Percentiles rank a stretch among this genome's conserved stretches.
Evolutionary conservation across 73 alveolate species (phyloP).

Genomic region (Effrenium voratum): DNA sequence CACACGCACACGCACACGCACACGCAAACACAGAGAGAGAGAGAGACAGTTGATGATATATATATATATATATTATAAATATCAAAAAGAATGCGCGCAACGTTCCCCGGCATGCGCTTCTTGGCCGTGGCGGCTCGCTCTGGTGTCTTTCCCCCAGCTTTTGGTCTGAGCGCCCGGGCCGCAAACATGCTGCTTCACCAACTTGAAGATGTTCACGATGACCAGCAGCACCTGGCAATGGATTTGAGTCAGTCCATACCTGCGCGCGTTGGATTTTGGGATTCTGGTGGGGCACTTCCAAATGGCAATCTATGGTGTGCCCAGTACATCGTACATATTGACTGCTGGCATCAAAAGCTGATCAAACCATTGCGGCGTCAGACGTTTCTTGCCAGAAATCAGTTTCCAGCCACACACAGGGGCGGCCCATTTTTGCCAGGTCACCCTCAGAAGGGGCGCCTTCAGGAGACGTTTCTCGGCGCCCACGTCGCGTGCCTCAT

Average conservation of each 20-base stretch:
- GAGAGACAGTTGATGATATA: too few relatives aligned
- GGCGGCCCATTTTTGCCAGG: too few relatives aligned
- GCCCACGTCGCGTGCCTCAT: constrained; percentile 50
- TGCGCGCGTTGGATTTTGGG: not conserved
- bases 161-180: constrained; percentile 1
- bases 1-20: too few relatives aligned
- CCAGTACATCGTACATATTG: not conserved
- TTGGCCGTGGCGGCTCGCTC: not conserved
- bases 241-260: not conserved
- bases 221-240: constrained; percentile 36
- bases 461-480: too few relatives aligned
- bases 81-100: too few relatives aligned
- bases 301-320: not conserved
- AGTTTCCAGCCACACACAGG: too few relatives aligned
- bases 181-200: constrained; percentile 69
- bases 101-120: too few relatives aligned
- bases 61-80: too few relatives aligned
- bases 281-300: not conserved
- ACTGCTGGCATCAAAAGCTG: not conserved
- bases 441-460: too few relatives aligned
- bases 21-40: too few relatives aligned
- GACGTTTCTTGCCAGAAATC: too few relatives aligned
- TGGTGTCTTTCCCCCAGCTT: not conserved
- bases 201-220: constrained; percentile 81
- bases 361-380: not conserved